Conservation (phyloP, 78 protist genomes). For the Dictyostelium purpureum region DNA sequence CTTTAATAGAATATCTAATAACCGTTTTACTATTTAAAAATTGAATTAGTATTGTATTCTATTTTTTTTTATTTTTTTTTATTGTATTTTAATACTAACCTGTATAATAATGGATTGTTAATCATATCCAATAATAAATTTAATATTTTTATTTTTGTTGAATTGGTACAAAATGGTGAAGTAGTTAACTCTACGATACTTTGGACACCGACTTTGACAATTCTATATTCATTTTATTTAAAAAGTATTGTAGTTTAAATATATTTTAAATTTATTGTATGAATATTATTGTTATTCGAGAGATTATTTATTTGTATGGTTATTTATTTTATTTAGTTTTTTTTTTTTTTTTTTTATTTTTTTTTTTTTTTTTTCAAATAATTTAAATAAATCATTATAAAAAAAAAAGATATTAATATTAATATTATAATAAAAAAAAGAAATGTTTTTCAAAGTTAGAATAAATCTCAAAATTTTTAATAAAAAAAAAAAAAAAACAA, state of each 20-base stretch:
- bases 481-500: too few relatives aligned
- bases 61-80: background rate
- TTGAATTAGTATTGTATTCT: background rate
- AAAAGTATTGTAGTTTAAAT: background rate
- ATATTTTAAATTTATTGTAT: too few relatives aligned
- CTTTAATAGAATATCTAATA: slow-evolving; percentile 20
- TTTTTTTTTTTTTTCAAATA: background rate
- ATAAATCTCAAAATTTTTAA: too few relatives aligned
- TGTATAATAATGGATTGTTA: slow-evolving; percentile 42
- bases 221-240: slow-evolving; percentile 1
- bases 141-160: background rate
- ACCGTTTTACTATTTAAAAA: slow-evolving; percentile 23
- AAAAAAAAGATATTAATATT: background rate
- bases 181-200: slow-evolving; percentile 28
- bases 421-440: too few relatives aligned
- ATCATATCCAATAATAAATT: slow-evolving; percentile 52
- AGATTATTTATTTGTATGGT: too few relatives aligned
- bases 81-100: background rate
- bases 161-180: background rate
- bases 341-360: background rate
- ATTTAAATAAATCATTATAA: background rate
- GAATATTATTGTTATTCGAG: too few relatives aligned
- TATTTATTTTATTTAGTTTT: background rate
- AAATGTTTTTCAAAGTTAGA: background rate
- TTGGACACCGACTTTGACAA: slow-evolving; percentile 43